Evolutionary conservation across 106 monocot genomes (phyloP).

Genomic region (Iris macrosiphon): DNA sequence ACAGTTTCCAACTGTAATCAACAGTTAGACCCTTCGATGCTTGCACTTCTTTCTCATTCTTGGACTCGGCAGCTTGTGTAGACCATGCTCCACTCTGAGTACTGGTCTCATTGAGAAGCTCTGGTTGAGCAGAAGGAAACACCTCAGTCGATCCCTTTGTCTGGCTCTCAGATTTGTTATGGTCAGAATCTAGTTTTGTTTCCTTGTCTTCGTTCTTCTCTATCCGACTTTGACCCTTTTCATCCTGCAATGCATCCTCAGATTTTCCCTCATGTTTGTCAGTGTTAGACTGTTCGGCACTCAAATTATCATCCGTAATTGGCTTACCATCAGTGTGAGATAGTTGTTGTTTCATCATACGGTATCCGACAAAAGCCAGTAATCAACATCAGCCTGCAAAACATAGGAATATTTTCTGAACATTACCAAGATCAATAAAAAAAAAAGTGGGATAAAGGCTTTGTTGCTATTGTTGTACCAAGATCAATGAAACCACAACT

Average conservation of each 20-base stretch:
- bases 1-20: conserved; percentile 64
- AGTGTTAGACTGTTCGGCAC: conserved; percentile 9
- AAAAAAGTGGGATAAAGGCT: no score
- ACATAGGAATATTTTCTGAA: no score
- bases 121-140: conserved; percentile 63
- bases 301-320: no score
- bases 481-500: no score
- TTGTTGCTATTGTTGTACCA: no score
- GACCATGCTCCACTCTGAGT: conserved; percentile 54
- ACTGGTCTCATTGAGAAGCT: conserved; percentile 74
- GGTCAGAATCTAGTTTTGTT: conserved; percentile 9
- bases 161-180: conserved; percentile 11
- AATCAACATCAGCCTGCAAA: no score
- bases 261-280: conserved; percentile 12
- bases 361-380: no score
- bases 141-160: conserved; percentile 22
- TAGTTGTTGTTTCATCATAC: no score
- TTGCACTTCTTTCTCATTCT: conserved; percentile 56
- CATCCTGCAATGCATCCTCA: conserved; percentile 18
- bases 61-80: conserved; percentile 68
- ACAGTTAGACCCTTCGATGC: conserved; percentile 1
- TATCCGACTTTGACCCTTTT: conserved; percentile 16
- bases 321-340: no score
- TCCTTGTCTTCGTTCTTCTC: conserved; percentile 23
- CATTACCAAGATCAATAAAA: no score